Evolutionary conservation across 1,139 yeast genomes (phyloP), one percentile per base, ranked within the genome.

Genomic region (Scheffersomyces stambukii): DNA sequence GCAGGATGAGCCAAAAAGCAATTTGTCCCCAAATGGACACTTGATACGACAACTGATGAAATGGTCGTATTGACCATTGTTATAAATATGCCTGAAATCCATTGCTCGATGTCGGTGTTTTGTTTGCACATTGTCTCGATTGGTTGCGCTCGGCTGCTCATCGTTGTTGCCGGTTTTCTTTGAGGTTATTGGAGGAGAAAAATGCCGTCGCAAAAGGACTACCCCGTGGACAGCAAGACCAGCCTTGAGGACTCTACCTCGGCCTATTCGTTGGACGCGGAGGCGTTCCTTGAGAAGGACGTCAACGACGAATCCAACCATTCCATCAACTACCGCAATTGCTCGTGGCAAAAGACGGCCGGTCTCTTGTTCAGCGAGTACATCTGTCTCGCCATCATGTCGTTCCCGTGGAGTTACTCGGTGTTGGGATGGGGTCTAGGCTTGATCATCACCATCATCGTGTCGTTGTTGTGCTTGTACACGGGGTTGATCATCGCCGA

Each of bases 391-490:
- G 81, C 81, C 8, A 74, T 75, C 35, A 65, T 76, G 72, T 71
- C 79, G 12, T 76, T 76, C 45, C 82, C 82, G 0, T 73, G 80
- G 79, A 70, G 80, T 5, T 76, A 70, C 43, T 70, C 79, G 1
- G 75, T 75, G 3, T 53, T 76, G 18, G 81, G 82, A 0, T 50
- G 75, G 14, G 69, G 75, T 2, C 78, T 80, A 2, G 82, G 81
- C 1, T 51, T 75, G 14, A 69, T 76, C 19, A 48, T 75, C 30
- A 76, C 81, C 0, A 62, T 64, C 2, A 65, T 66, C 29, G 74
- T 75, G 5, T 64, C 80, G 2, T 40, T 64, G 11, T 64, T 73
- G 6, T 75, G 71, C 20, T 52, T 72, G 21, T 75, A 75, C 51
- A 75, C 81, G 1, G 78, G 80, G 5, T 50, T 67, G 23, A 70